Conservation (phyloP, 805 yeast species). For the Candida railenensis region DNA sequence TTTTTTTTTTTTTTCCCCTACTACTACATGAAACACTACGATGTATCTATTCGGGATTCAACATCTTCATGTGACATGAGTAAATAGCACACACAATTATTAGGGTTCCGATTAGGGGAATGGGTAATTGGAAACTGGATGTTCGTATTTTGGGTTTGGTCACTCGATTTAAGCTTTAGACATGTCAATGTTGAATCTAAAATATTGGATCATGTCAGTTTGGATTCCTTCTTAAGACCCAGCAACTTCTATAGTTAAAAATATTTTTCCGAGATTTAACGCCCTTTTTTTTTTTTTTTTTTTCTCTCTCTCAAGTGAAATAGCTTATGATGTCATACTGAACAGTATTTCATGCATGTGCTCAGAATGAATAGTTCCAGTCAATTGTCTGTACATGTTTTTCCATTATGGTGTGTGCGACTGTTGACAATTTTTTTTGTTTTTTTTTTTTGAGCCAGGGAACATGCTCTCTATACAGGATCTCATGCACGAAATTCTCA, state of each 20-base stretch:
- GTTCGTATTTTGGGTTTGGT: too few species aligned
- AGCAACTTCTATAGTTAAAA: neutral
- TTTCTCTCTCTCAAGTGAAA: too few species aligned
- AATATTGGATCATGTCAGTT: neutral
- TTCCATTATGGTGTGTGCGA: too few species aligned
- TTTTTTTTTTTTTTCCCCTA: neutral
- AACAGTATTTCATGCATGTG: neutral
- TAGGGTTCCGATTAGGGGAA: too few species aligned
- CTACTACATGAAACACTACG: neutral
- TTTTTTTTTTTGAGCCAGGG: too few species aligned
- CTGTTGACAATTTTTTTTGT: too few species aligned
- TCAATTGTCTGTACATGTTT: neutral
- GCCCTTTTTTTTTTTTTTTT: too few species aligned
- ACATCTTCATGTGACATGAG: neutral
- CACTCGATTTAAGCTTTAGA: too few species aligned
- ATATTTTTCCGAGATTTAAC: neutral
- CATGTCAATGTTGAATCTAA: neutral
- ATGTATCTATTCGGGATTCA: neutral
- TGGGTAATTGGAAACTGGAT: too few species aligned
- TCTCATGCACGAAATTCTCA: too few species aligned
- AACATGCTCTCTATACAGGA: too few species aligned
- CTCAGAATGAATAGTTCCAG: neutral
- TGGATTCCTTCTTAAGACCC: too few species aligned
- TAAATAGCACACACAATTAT: neutral
- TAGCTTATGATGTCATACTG: neutral